A percentile compares a stretch with the other conserved stretches of the same genome.
These are phyloP conservation scores for Phytophthora cryptogea DNA, from an alignment of 352 stramenopile genomes.

Conservation along the genomic window DNA sequence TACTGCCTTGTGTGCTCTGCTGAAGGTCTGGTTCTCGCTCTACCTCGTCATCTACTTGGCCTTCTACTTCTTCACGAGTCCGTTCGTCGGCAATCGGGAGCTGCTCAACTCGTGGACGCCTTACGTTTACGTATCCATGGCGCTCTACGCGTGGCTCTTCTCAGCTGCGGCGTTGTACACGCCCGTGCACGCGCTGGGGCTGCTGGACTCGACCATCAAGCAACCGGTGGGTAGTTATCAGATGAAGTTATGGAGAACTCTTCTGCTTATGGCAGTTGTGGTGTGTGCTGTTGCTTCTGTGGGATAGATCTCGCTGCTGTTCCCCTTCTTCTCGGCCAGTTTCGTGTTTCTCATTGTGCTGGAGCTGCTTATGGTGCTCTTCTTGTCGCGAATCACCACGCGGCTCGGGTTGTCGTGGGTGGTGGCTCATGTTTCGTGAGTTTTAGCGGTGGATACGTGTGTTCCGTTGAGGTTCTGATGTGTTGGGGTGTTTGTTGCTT, in stretches of 20 bases:
- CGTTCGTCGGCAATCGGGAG: constrained; percentile 85
- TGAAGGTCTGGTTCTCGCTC: constrained; percentile 82
- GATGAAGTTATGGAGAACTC: neutral
- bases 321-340: constrained; percentile 86
- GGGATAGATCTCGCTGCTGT: constrained; percentile 74
- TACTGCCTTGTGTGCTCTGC: constrained; percentile 9
- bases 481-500: neutral
- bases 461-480: neutral
- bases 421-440: constrained; percentile 76
- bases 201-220: constrained; percentile 84
- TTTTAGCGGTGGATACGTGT: neutral
- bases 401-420: constrained; percentile 62
- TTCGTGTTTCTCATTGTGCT: constrained; percentile 78
- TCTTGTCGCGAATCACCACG: constrained; percentile 58
- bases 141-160: constrained; percentile 84
- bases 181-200: constrained; percentile 67
- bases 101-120: constrained; percentile 85
- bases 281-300: neutral
- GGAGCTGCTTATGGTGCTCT: constrained; percentile 70
- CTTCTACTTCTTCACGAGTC: constrained; percentile 91
- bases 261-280: neutral
- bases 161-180: constrained; percentile 77
- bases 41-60: constrained; percentile 81
- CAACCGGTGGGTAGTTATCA: constrained; percentile 57
- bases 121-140: constrained; percentile 89